Conservation (phyloP, 306 rosid species). For the Malus orientalis region DNA sequence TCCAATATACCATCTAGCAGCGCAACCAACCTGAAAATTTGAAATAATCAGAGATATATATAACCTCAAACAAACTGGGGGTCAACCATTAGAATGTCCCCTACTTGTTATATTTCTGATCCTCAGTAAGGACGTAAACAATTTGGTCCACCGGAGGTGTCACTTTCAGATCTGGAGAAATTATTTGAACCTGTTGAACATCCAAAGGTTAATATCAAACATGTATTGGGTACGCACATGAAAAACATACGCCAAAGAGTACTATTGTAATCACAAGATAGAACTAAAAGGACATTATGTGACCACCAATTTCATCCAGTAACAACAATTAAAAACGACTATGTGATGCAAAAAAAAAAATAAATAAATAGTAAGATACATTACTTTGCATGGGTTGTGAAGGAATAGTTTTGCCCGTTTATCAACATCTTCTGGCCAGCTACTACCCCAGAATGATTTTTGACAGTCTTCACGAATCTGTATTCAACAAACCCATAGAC, state of each 20-base stretch:
- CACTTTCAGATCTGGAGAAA: constrained; percentile 80
- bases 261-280: neutral
- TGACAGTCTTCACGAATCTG: constrained; percentile 92
- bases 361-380: neutral
- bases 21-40: constrained; percentile 64
- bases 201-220: constrained; percentile 2
- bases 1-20: constrained; percentile 94
- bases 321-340: neutral
- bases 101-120: constrained; percentile 93
- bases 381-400: constrained; percentile 82
- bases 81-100: constrained; percentile 4
- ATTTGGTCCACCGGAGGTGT: constrained; percentile 79
- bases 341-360: neutral
- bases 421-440: constrained; percentile 98
- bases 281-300: neutral
- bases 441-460: constrained; percentile 91
- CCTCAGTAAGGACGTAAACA: constrained; percentile 88
- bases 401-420: constrained; percentile 75
- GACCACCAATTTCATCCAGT: neutral
- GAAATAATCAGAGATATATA: constrained; percentile 12
- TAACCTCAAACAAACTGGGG: neutral
- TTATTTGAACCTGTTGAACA: constrained; percentile 64
- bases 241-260: neutral
- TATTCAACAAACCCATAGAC: constrained; percentile 9
- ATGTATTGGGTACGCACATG: neutral